Conservation (phyloP, 2,329 filamentous ascomycete species). For the Fusarium sp. region DNA sequence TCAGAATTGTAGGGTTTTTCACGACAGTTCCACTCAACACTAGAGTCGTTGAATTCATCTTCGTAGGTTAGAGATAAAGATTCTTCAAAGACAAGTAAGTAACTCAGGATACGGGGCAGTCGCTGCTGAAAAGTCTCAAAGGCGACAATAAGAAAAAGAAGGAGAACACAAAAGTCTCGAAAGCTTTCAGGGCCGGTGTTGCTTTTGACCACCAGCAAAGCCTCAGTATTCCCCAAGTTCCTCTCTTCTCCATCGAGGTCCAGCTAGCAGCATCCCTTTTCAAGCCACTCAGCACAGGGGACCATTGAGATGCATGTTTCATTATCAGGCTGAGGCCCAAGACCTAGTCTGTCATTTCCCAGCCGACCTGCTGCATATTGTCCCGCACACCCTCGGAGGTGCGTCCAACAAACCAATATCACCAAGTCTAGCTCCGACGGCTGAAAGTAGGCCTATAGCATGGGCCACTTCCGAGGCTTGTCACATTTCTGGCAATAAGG, state of each 20-base stretch:
- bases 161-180: background rate
- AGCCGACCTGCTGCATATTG: background rate
- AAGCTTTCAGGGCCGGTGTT: background rate
- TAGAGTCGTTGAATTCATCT: accelerated
- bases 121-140: background rate
- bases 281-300: constrained; percentile 14
- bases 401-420: background rate
- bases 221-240: background rate
- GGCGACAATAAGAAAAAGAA: background rate
- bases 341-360: background rate
- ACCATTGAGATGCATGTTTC: background rate
- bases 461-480: background rate
- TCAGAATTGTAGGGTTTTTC: too few relatives aligned
- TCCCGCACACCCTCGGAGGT: background rate
- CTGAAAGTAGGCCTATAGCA: background rate
- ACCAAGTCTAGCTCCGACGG: background rate
- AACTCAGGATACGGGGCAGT: background rate
- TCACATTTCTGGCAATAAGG: background rate
- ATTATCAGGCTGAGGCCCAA: background rate
- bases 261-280: background rate
- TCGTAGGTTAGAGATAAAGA: background rate
- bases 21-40: background rate
- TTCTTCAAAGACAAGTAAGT: background rate
- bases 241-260: background rate
- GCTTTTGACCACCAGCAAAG: background rate